Evolutionary conservation across 2,329 filamentous ascomycete genomes (phyloP).

Genomic region (Dothidotthia symphoricarpi): DNA sequence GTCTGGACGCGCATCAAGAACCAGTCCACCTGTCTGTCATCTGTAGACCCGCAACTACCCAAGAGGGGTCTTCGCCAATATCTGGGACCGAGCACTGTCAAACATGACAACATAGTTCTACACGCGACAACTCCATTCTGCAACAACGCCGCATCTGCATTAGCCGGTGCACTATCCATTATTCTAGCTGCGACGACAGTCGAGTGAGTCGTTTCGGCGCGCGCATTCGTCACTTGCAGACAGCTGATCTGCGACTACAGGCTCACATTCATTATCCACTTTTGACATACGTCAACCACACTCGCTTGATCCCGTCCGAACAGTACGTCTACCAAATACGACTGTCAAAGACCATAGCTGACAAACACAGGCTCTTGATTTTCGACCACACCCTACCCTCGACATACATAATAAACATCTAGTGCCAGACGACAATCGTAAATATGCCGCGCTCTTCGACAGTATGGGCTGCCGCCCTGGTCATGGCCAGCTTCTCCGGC

Average conservation of each 20-base stretch:
- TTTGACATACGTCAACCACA: conserved; percentile 51
- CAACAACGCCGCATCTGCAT: conserved; percentile 24
- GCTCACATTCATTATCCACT: conserved; percentile 35
- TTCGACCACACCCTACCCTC: conserved; percentile 19
- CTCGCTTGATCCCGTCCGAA: conserved; percentile 49
- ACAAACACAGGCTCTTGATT: conserved; percentile 17
- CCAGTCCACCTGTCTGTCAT: conserved; percentile 16
- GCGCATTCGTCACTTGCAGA: conserved; percentile 13
- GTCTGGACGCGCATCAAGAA: conserved; percentile 15
- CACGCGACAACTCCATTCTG: conserved; percentile 19
- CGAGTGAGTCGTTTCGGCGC: conserved; percentile 29
- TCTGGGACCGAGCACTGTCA: conserved; percentile 23
- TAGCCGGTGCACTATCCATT: conserved; percentile 22
- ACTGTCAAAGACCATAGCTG: conserved; percentile 11
- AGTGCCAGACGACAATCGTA: conserved; percentile 31
- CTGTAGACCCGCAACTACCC: conserved; percentile 19
- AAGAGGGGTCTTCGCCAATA: conserved; percentile 11
- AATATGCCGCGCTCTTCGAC: conserved; percentile 48
- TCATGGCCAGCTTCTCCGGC: conserved; percentile 47
- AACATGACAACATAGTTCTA: conserved; percentile 40
- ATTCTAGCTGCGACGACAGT: conserved; percentile 38
- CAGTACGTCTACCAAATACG: conserved; percentile 26
- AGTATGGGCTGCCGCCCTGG: conserved; percentile 49
- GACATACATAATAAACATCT: conserved; percentile 27
- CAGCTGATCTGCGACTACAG: conserved; percentile 20